These are phyloP conservation scores for Phytophthora vignae DNA, from an alignment of 352 stramenopile species.

Conservation along the genomic window DNA sequence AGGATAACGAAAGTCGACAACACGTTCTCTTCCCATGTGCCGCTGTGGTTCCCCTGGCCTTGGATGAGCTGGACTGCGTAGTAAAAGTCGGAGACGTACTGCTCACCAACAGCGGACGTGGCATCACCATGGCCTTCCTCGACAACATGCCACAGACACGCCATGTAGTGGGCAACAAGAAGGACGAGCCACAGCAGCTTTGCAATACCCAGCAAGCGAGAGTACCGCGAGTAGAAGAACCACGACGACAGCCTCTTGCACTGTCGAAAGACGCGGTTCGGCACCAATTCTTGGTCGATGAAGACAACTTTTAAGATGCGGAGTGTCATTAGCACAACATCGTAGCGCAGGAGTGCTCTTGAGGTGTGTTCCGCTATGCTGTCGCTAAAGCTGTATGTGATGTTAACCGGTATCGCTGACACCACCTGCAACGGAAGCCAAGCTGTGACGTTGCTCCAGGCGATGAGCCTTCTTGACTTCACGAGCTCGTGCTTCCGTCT, in stretches of 20 bases:
- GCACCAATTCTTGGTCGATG: conserved; percentile 24
- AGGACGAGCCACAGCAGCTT: conserved; percentile 42
- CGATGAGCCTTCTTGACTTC: conserved; percentile 10
- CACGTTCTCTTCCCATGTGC: background rate
- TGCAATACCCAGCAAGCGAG: conserved; percentile 36
- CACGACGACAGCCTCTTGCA: conserved; percentile 35
- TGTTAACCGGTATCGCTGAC: background rate
- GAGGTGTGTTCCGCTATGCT: background rate
- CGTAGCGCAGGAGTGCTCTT: background rate
- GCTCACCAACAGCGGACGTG: background rate
- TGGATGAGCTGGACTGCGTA: conserved; percentile 1
- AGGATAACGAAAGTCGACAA: background rate
- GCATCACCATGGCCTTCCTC: background rate
- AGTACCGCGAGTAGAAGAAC: conserved; percentile 37
- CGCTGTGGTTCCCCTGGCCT: background rate
- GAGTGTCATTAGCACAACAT: conserved; percentile 28
- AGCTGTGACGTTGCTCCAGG: conserved; percentile 1
- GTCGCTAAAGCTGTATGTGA: background rate
- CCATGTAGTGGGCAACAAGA: conserved; percentile 48
- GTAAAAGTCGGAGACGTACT: background rate
- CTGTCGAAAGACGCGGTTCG: conserved; percentile 25
- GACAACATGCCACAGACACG: conserved; percentile 27
- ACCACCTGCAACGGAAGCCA: conserved; percentile 22
- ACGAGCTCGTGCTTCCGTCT: background rate
- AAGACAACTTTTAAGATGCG: conserved; percentile 8